Evolutionary conservation across 495 filamentous ascomycete genomes (phyloP).

Genomic region (Lasiosphaeria ovina): DNA sequence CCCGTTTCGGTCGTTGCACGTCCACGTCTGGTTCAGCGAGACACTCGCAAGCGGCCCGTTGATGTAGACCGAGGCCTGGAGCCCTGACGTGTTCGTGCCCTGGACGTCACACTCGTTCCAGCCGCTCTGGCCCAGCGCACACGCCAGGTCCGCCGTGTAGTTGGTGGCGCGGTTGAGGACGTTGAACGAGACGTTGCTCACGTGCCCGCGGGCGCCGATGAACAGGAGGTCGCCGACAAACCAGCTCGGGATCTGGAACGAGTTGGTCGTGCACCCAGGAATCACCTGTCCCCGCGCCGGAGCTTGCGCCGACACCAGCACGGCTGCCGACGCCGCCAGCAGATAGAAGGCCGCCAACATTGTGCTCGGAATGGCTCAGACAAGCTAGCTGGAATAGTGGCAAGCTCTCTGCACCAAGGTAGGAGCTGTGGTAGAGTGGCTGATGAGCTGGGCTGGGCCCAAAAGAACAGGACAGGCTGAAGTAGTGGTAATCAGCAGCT

Average conservation of each 20-base stretch:
- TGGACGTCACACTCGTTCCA: conserved; percentile 10
- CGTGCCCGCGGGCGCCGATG: conserved; percentile 1
- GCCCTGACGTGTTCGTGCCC: not conserved
- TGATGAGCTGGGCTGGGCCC: too few species aligned
- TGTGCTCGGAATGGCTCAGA: not conserved
- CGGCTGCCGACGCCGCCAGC: conserved; percentile 6
- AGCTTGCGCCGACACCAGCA: conserved; percentile 14
- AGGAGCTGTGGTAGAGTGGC: not conserved
- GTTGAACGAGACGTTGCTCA: conserved; percentile 16
- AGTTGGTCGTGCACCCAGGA: conserved; percentile 20
- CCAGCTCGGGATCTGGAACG: conserved; percentile 28
- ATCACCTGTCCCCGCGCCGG: not conserved
- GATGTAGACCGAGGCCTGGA: conserved; percentile 2
- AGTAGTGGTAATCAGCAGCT: too few species aligned
- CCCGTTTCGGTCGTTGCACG: conserved; percentile 17
- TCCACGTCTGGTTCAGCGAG: conserved; percentile 21
- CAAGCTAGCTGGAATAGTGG: not conserved
- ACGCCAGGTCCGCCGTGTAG: conserved; percentile 17
- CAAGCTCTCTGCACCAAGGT: not conserved
- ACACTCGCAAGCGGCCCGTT: conserved; percentile 3
- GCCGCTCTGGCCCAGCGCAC: conserved; percentile 12
- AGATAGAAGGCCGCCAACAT: conserved; percentile 6
- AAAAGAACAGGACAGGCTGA: too few species aligned
- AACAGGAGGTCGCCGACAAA: conserved; percentile 18
- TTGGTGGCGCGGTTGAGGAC: conserved; percentile 34